phyloP scores from a whole-genome alignment of 202 grass and related monocot species.

The Miscanthus sacchariflorus region DNA sequence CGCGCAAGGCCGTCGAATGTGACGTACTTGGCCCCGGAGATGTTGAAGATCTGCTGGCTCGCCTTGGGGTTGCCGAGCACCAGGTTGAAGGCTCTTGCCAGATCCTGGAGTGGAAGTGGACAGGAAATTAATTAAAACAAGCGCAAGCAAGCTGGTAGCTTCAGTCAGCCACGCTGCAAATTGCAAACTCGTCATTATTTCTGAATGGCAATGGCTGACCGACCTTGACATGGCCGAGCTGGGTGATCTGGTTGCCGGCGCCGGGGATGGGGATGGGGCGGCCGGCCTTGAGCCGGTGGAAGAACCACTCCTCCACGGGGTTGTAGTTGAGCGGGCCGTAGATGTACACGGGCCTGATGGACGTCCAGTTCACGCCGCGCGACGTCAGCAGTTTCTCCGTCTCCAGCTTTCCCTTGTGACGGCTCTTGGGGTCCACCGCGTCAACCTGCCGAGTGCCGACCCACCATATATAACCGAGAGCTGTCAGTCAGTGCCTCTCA shows the following conservation, averaged over 20 bases:
- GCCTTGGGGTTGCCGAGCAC: conserved; percentile 84
- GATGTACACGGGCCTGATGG: conserved; percentile 93
- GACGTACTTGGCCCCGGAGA: conserved; percentile 94
- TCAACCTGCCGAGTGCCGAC: conserved; percentile 51
- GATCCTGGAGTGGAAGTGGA: conserved; percentile 53
- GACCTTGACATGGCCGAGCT: conserved; percentile 98
- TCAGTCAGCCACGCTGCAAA: background rate
- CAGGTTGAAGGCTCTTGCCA: conserved; percentile 69
- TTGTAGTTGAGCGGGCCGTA: conserved; percentile 99
- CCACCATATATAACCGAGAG: background rate
- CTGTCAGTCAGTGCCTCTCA: background rate
- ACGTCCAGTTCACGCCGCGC: conserved; percentile 89
- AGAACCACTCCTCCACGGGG: conserved; percentile 99
- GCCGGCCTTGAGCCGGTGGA: conserved; percentile 90
- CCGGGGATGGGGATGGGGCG: conserved; percentile 85
- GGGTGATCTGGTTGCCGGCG: conserved; percentile 90
- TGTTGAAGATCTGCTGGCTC: conserved; percentile 95
- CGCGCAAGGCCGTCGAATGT: conserved; percentile 93
- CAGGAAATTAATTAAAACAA: background rate
- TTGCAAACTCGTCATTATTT: background rate
- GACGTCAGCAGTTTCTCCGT: conserved; percentile 84
- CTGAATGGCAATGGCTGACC: background rate
- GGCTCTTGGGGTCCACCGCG: conserved; percentile 92
- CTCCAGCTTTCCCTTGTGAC: conserved; percentile 99
- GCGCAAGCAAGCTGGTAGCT: background rate